Base-by-base conservation (phyloP, 31 red algal genomes). In the Odonthalia washingtoniensis region DNA sequence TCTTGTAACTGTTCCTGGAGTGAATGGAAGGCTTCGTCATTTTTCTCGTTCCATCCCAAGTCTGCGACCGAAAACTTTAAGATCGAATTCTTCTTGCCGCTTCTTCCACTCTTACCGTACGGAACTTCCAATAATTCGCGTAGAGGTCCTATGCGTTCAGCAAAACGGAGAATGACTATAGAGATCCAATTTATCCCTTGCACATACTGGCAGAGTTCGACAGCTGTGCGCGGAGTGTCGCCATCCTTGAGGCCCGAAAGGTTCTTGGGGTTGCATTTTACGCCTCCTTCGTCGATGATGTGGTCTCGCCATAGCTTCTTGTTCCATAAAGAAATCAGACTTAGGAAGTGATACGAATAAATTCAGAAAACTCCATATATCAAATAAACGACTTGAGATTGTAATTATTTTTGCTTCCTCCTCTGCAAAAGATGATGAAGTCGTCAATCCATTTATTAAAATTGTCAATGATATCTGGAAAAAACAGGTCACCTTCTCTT, bases 61-160 rank as follows among this genome's bases (percentile, higher is more conserved):
- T 80, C 33, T 9, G 9, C 16, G 34, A 57, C 6, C 45, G 45
- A 0, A 5, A 40, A n/a, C 40, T 80, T 70, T 38, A 16, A 38
- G 24, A 42, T 39, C 5, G 42, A 35, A 18, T 89, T 89, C 77
- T 80, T 89, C 3, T 60, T 33, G 0, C 64, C n/a, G n/a, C n/a
- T n/a, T n/a, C n/a, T n/a, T n/a, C n/a, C n/a, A n/a, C n/a, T n/a
- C n/a, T n/a, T n/a, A 16, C 0, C 1, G 62, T 81, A 80, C 2
- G 86, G 75, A 60, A 24, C 6, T 61, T 89, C 86, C 14, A 89
- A 32, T 21, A 81, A 27, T 9, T 89, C n/a, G 44, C 65, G 60
- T 5, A 81, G 65, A 17, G 86, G 65, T 21, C 16, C 63, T 21
- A 46, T 38, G 9, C 27, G 63, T 64, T 89, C 76, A 68, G 75